Evolutionary conservation across 768 basidiomycete species (phyloP).

Genomic region (Amanita phalloides): DNA sequence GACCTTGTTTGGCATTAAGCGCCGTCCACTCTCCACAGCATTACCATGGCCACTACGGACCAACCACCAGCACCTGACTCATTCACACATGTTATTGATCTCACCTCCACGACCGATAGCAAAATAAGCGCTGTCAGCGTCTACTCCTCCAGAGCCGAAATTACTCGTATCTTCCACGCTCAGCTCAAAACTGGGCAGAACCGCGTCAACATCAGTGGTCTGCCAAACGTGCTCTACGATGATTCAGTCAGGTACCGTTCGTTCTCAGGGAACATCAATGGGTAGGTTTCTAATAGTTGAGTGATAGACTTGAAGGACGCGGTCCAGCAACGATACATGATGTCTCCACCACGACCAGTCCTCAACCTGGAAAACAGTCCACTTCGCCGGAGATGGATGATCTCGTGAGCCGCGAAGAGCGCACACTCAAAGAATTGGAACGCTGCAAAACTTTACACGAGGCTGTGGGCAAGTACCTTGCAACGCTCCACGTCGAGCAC

Average conservation of each 20-base stretch:
- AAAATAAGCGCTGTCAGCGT: slow-evolving; percentile 23
- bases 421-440: no score
- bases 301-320: slow-evolving; percentile 26
- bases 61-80: background rate
- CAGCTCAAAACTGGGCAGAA: slow-evolving; percentile 25
- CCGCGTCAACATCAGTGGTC: slow-evolving; percentile 25
- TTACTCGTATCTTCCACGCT: slow-evolving; percentile 24
- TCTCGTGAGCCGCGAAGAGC: slow-evolving; percentile 10
- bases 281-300: background rate
- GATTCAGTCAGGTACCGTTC: slow-evolving; percentile 27
- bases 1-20: no score
- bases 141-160: slow-evolving; percentile 26
- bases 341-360: slow-evolving; percentile 21
- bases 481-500: no score
- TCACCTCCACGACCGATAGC: slow-evolving; percentile 18
- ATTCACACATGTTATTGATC: slow-evolving; percentile 10
- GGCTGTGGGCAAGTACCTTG: no score
- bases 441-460: no score
- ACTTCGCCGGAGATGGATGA: slow-evolving; percentile 17
- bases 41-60: background rate
- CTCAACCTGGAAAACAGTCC: slow-evolving; percentile 10
- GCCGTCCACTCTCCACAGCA: no score
- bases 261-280: background rate
- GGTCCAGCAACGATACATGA: slow-evolving; percentile 25
- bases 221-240: slow-evolving; percentile 25